Conservation (phyloP, 257 asterid species). For the Fraxinus quadrangulata region DNA sequence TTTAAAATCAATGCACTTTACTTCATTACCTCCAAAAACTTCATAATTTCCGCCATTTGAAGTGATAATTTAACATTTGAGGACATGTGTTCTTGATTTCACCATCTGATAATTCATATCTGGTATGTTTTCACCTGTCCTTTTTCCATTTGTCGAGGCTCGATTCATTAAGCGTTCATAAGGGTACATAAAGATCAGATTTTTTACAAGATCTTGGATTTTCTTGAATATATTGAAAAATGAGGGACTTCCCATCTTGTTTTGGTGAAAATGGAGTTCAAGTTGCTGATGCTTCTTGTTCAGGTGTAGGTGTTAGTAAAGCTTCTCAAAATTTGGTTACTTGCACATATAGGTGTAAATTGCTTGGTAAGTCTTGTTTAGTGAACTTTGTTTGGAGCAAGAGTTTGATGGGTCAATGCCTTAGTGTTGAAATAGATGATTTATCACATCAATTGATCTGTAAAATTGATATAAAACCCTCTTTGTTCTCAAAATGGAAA, state of each 20-base stretch:
- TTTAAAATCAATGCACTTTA: constrained; percentile 7
- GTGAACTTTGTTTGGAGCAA: constrained; percentile 48
- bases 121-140: constrained; percentile 32
- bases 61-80: constrained; percentile 4
- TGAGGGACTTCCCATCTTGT: constrained; percentile 61
- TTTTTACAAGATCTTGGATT: not conserved
- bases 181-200: not conserved
- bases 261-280: constrained; percentile 62
- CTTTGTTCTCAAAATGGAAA: constrained; percentile 52
- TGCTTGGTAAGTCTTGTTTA: constrained; percentile 44
- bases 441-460: constrained; percentile 40
- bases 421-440: constrained; percentile 48
- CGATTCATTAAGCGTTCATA: not conserved
- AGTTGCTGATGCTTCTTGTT: constrained; percentile 54
- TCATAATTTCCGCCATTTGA: constrained; percentile 22
- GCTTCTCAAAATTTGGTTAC: constrained; percentile 48
- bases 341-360: constrained; percentile 42
- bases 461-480: constrained; percentile 56
- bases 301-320: constrained; percentile 32
- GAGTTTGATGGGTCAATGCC: constrained; percentile 57
- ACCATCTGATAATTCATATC: constrained; percentile 26
- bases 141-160: constrained; percentile 11
- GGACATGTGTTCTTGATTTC: constrained; percentile 35
- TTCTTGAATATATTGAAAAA: constrained; percentile 10
- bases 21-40: constrained; percentile 29